Percentiles rank a stretch among this genome's conserved stretches.
These are phyloP conservation scores for Leishmania braziliensis DNA, from an alignment of 208 protist species.

Conservation along the genomic window DNA sequence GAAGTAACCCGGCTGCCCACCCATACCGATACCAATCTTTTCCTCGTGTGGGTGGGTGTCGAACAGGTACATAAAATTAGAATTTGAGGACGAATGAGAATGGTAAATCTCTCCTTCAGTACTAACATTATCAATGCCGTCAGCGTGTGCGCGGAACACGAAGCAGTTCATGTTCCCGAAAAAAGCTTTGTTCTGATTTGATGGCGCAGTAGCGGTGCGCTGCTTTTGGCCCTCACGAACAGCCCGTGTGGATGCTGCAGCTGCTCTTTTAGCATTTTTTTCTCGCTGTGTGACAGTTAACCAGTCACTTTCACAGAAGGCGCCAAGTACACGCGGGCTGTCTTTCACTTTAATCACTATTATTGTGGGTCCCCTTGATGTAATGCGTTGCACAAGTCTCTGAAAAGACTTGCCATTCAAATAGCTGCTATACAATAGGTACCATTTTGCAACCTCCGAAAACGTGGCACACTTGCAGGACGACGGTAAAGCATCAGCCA, in stretches of 20 bases:
- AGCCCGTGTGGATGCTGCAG: slow-evolving; percentile 49
- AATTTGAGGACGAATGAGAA: slow-evolving; percentile 43
- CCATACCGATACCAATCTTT: slow-evolving; percentile 72
- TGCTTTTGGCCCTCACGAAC: slow-evolving; percentile 40
- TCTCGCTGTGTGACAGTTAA: slow-evolving; percentile 53
- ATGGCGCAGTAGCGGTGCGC: slow-evolving; percentile 7
- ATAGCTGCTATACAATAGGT: slow-evolving; percentile 61
- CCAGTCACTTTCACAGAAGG: slow-evolving; percentile 66
- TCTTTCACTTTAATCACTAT: slow-evolving; percentile 51
- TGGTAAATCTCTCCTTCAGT: slow-evolving; percentile 31
- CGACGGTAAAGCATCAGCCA: slow-evolving; percentile 37
- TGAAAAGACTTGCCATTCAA: slow-evolving; percentile 74
- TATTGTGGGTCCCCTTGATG: slow-evolving; percentile 44
- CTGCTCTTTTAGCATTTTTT: slow-evolving; percentile 45
- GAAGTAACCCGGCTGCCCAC: slow-evolving; percentile 61
- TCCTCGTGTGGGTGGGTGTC: slow-evolving; percentile 55
- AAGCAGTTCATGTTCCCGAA: slow-evolving; percentile 71
- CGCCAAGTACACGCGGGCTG: slow-evolving; percentile 47
- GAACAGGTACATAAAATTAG: slow-evolving; percentile 85
- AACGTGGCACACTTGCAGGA: slow-evolving; percentile 28
- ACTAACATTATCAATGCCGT: slow-evolving; percentile 5
- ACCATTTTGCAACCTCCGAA: slow-evolving; percentile 38
- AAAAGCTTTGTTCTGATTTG: slow-evolving; percentile 60
- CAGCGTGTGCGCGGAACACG: slow-evolving; percentile 35
- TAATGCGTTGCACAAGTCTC: slow-evolving; percentile 45